Base-by-base conservation (phyloP, 2,329 filamentous ascomycete genomes). In the Aspergillus brunneoviolaceus region DNA sequence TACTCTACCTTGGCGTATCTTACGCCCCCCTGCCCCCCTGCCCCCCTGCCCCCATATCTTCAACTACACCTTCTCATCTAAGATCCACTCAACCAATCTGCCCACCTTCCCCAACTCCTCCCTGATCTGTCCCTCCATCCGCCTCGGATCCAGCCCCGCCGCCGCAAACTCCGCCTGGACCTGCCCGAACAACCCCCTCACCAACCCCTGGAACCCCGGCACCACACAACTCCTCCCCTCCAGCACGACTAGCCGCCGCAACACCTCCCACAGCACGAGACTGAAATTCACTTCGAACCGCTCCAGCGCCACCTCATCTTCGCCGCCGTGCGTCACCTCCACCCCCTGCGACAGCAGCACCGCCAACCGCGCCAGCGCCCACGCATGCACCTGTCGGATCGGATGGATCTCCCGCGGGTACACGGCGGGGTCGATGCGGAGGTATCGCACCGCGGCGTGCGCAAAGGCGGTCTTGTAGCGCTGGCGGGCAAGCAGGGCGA, bases 91-190 rank as follows among this genome's bases (percentile, higher is more conserved):
- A 39, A 70, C 70, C 51, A 79, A 60, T 54, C 65, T 61, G 55
- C 80, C 80, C 63, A 84, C 70, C 69, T 84, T 83, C 64, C 79
- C 77, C 69, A 79, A 84, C 69, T 83, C 82, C 49, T 70, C 71
- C 50, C 64, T 63, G 16, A 76, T 67, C 21, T 66, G 58, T 7
- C 55, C 62, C 49, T 62, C 57, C 55, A 71, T 64, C 2, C 50
- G 63, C 19, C 60, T 66, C 19, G 69, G 69, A 63, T 73, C 68
- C 58, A 69, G 51, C 19, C 68, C 69, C 60, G 69, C 65, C 4
- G 60, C 60, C 42, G 60, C 59, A 58, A 72, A 73, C 57, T 72
- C 67, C 47, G 60, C 59, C 58, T 72, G 63, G 10, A 72, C 67
- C 45, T 72, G 67, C 4, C 58, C 61, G 59, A 72, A 71, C 5